Evolutionary conservation across 345 rosid species (phyloP).

Genomic region (thale cress (Arabidopsis thaliana)): TAIR10.1 NC_003070.9:6427501-6428000

Average conservation of each 20-base stretch:
- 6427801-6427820: conserved; percentile 1
- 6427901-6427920: conserved; percentile 17
- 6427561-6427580: conserved; percentile 29
- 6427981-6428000: conserved; percentile 68
- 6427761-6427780: conserved; percentile 9
- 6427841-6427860: conserved; percentile 8
- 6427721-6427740: background rate
- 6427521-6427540: conserved; percentile 9
- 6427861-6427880: background rate
- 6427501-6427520: conserved; percentile 39
- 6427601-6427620: conserved; percentile 30
- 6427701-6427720: background rate
- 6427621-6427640: conserved; percentile 28
- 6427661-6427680: conserved; percentile 2
- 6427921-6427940: background rate
- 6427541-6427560: conserved; percentile 29
- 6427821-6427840: background rate
- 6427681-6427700: conserved; percentile 18
- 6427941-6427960: conserved; percentile 33
- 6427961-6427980: conserved; percentile 65
- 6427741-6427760: background rate
- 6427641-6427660: conserved; percentile 18
- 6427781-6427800: conserved; percentile 13
- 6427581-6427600: conserved; percentile 27
- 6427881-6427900: conserved; percentile 16